phyloP scores from a whole-genome alignment of 2,329 filamentous ascomycete species.

The Aspergillus unguis region DNA sequence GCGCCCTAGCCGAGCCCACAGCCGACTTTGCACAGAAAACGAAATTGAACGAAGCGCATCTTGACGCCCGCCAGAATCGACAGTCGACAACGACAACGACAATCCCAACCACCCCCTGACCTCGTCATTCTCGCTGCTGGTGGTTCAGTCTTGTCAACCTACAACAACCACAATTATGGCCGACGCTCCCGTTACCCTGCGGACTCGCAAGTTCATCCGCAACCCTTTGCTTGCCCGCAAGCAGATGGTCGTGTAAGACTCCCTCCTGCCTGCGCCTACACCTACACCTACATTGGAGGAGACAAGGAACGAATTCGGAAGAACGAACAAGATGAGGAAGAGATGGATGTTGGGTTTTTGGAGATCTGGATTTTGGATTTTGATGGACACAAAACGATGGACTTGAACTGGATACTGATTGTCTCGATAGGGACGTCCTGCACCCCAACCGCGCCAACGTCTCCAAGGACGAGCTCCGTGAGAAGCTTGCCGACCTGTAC shows the following conservation, averaged over 20 bases:
- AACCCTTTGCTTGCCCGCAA: slow-evolving; percentile 98
- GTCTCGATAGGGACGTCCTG: slow-evolving; percentile 80
- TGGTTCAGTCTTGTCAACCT: slow-evolving; percentile 40
- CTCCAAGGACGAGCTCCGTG: slow-evolving; percentile 97
- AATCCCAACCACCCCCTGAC: slow-evolving; percentile 24
- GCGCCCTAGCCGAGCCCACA: slow-evolving; percentile 44
- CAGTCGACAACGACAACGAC: slow-evolving; percentile 30
- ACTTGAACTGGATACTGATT: slow-evolving; percentile 8
- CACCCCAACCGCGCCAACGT: slow-evolving; percentile 98
- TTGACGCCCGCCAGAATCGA: slow-evolving; percentile 28
- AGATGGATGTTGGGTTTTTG: slow-evolving; percentile 5
- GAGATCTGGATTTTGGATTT: background rate
- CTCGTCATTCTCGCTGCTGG: slow-evolving; percentile 25
- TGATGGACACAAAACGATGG: background rate
- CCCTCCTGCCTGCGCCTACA: slow-evolving; percentile 14
- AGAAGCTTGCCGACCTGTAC: slow-evolving; percentile 93
- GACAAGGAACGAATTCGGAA: background rate
- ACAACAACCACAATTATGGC: slow-evolving; percentile 68
- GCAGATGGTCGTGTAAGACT: slow-evolving; percentile 98
- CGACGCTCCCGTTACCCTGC: slow-evolving; percentile 73
- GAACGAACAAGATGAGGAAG: background rate
- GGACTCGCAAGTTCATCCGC: slow-evolving; percentile 99
- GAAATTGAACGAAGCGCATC: slow-evolving; percentile 38
- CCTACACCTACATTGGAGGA: slow-evolving; percentile 3
- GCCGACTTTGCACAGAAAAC: slow-evolving; percentile 25